Evolutionary conservation across 768 basidiomycete genomes (phyloP), one percentile per base, ranked within the genome.

Genomic region (Exidia glandulosa): DNA sequence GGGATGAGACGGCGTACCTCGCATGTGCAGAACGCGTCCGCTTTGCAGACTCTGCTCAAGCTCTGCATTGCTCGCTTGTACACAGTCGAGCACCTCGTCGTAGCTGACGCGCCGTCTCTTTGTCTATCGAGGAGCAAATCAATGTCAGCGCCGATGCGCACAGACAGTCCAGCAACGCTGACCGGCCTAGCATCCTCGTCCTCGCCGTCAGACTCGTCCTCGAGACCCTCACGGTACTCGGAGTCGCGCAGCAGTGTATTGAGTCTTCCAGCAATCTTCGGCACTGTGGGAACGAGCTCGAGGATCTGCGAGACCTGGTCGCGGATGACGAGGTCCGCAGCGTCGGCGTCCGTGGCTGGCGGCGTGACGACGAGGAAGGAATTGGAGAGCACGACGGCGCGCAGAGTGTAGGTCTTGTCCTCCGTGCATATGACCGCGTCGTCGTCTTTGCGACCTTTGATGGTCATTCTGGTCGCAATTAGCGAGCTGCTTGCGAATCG

Each of bases 401-500:
- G 85, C 30, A 98, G 74, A 2, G 81, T 68, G 68, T 87, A 99
- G 0, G 95, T 98, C 68, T 81, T 84, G 60, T 85, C 78, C 0
- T 76, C 65, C 0, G 94, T 95, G 70, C 95, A 97, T 9, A 95
- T 74, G 0, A 96, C 93, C 0, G 94, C 95, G 65, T 94, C 88
- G 65, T 97, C 94, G 31, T 79, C 78, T 1, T 82, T 71, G 48
- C 84, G 76, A 6, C 94, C 95, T 70, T 93, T 94, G 73, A 98
- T 86, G 30, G 79, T 78, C 58, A 93, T 70, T 45, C 88, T 88
- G 59, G 60, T n/a, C n/a, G 59, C 57, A 32, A 13, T 25, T 32
- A 57, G 29, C 64, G 27, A n/a, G n/a, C n/a, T n/a, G n/a, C n/a
- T n/a, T n/a, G n/a, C n/a, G n/a, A n/a, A n/a, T n/a, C n/a, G n/a